Evolutionary conservation across 164 flowering plant species (phyloP).

Genomic region (Houttuynia cordata): DNA sequence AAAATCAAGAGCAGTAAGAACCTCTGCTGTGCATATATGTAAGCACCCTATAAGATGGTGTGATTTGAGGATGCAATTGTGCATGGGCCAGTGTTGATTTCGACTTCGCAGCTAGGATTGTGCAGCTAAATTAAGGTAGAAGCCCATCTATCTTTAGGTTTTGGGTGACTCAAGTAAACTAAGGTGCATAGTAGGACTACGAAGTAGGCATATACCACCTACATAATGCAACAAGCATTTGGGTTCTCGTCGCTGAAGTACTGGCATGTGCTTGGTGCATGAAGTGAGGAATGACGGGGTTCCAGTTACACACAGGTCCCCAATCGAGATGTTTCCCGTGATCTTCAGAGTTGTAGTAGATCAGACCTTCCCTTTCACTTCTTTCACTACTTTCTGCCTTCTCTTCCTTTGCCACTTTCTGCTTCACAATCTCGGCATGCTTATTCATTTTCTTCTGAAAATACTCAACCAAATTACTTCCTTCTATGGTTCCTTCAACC

Average conservation of each 20-base stretch:
- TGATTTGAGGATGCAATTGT: no score
- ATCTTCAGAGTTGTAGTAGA: neutral
- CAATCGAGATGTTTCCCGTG: constrained; percentile 1
- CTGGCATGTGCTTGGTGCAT: constrained; percentile 62
- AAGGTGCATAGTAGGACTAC: no score
- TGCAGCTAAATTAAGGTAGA: no score
- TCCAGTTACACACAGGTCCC: constrained; percentile 7
- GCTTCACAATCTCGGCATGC: constrained; percentile 42
- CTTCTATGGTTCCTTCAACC: constrained; percentile 22
- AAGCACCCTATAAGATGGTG: no score
- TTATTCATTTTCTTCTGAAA: constrained; percentile 41
- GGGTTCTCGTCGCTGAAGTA: constrained; percentile 81
- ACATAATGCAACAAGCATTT: constrained; percentile 50
- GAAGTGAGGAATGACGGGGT: constrained; percentile 26
- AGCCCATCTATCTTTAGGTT: no score
- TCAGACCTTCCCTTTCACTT: constrained; percentile 6
- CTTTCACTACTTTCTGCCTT: constrained; percentile 6
- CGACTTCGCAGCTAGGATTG: no score
- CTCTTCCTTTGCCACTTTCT: constrained; percentile 19
- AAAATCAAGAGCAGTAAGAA: no score
- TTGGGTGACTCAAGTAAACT: no score
- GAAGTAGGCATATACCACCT: no score
- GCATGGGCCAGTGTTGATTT: no score
- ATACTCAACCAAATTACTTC: constrained; percentile 35
- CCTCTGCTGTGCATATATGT: no score